Evolutionary conservation across 768 basidiomycete genomes (phyloP).

Genomic region (Trametes cingulata): DNA sequence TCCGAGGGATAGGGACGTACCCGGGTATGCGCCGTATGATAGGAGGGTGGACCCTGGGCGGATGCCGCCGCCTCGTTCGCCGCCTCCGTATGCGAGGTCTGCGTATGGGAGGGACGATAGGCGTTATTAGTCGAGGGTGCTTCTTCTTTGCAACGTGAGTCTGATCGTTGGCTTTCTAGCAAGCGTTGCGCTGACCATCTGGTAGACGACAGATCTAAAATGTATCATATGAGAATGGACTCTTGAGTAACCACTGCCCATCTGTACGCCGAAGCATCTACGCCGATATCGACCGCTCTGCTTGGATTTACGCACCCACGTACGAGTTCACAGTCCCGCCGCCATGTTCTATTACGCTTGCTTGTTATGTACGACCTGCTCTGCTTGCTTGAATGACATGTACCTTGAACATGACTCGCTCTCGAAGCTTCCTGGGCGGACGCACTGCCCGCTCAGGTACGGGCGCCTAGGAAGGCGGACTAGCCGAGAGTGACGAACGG

Average conservation of each 20-base stretch:
- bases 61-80: slow-evolving; percentile 25
- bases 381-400: background rate
- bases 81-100: slow-evolving; percentile 22
- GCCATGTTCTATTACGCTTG: background rate
- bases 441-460: background rate
- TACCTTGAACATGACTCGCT: background rate
- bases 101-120: slow-evolving; percentile 27
- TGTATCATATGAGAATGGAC: background rate
- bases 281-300: background rate
- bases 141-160: slow-evolving; percentile 10
- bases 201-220: background rate
- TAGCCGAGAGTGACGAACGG: background rate
- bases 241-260: background rate
- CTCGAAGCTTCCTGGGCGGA: background rate
- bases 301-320: background rate
- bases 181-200: background rate
- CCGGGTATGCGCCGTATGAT: slow-evolving; percentile 21
- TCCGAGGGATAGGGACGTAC: slow-evolving; percentile 8
- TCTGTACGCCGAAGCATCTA: background rate
- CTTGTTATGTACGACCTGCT: background rate
- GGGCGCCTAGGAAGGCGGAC: slow-evolving; percentile 1
- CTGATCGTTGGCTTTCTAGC: background rate
- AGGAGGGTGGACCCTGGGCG: slow-evolving; percentile 8
- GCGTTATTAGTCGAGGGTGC: slow-evolving; percentile 19
- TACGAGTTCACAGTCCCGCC: background rate